Percentiles rank a stretch among this genome's conserved stretches.
Evolutionary conservation across 371 early-diverging fungal genomes (phyloP).

Genomic region (Mortierella sp.): DNA sequence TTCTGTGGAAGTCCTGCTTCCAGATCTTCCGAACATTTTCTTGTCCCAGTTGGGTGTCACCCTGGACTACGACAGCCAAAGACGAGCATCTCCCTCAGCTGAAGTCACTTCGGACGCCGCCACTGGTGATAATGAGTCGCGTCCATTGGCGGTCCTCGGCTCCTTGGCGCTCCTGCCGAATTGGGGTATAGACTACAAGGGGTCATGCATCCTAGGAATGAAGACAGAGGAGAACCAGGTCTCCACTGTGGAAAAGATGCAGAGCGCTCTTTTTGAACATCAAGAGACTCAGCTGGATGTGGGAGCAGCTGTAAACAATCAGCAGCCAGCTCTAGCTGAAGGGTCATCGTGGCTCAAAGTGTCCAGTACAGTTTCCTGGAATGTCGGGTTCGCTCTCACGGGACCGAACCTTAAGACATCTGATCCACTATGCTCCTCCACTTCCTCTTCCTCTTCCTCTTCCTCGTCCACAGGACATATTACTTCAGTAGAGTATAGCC

Average conservation of each 20-base stretch:
- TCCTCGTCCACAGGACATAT: neutral
- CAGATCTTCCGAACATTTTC: conserved; percentile 6
- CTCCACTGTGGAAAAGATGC: neutral
- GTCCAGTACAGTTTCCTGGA: conserved; percentile 32
- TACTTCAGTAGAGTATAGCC: conserved; percentile 29
- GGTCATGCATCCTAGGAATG: conserved; percentile 20
- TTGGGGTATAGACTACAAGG: conserved; percentile 2
- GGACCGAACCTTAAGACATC: too few relatives aligned
- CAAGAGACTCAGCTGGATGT: too few relatives aligned
- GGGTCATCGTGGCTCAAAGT: neutral
- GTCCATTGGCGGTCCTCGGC: conserved; percentile 20
- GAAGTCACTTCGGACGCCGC: too few relatives aligned
- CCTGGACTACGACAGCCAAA: conserved; percentile 9
- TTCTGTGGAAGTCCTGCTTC: neutral
- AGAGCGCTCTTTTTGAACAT: too few relatives aligned
- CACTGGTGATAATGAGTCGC: neutral
- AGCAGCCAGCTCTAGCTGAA: too few relatives aligned
- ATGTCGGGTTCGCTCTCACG: conserved; percentile 22
- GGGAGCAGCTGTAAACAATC: too few relatives aligned
- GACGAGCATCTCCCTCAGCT: too few relatives aligned
- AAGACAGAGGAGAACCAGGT: neutral
- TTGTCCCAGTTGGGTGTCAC: conserved; percentile 45
- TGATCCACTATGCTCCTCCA: too few relatives aligned
- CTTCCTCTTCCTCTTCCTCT: too few relatives aligned
- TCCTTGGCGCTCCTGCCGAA: conserved; percentile 37